Base-by-base conservation (phyloP, 2,329 filamentous ascomycete species). In the Fusarium sp. region DNA sequence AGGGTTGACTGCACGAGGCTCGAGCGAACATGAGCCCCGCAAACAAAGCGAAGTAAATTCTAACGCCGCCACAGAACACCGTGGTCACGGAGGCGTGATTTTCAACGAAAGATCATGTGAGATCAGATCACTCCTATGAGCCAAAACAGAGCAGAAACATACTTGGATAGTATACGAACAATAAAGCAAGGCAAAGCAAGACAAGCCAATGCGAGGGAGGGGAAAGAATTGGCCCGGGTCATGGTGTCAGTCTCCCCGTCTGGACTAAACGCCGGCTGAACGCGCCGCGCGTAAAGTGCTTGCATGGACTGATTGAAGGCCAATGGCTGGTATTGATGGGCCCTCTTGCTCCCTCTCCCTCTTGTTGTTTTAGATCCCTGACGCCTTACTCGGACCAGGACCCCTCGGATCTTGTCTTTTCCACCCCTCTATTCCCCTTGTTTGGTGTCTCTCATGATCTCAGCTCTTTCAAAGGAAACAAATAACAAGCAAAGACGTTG, bases 211-310 rank as follows among this genome's bases (percentile, higher is more conserved):
- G 42, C 42, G 32, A 59, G 42, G 56, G 56, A 36, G 42, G 26
- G 32, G 57, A 42, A 47, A 45, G 36, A 42, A 51, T 45, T 44
- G 47, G 45, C 39, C 50, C 61, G 50, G 70, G 60, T 55, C 70
- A 74, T 74, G 56, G 67, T 72, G 51, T 74, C 63, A 74, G 71
- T 74, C 71, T 74, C 71, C 55, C 71, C 55, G 60, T 66, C 35
- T 53, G 17, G 45, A 39, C 59, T 36, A 44, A 36, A 69, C 54
- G 59, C 61, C 66, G 42, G 44, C 38, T 47, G 65, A 61, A 62
- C 67, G 71, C 56, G 71, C 63, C 63, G 48, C 72, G 72, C 65
- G 72, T 75, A 75, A 75, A 75, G 72, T 75, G 72, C 72, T 75
- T 75, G 72, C 72, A 75, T 72, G 45, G 59, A n/a, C 38, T 26